A percentile compares a stretch with the other conserved stretches of the same genome.
These are phyloP conservation scores for Pseudogymnoascus sp. DNA, from an alignment of 2,329 filamentous ascomycete species.

Conservation along the genomic window DNA sequence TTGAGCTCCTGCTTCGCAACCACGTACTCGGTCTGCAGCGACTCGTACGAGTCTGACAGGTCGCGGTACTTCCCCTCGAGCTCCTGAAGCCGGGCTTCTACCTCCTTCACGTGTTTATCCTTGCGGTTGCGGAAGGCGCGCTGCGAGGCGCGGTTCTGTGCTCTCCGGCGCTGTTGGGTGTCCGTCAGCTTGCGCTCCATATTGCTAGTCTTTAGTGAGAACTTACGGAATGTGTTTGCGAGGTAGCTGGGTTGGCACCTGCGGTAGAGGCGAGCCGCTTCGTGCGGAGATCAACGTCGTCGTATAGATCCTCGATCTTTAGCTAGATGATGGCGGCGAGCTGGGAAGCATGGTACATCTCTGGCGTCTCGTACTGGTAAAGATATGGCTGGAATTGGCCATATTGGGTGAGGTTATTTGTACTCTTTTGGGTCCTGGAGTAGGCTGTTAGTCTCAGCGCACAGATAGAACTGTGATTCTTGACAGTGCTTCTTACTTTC, in stretches of 20 bases:
- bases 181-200: constrained; percentile 9
- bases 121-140: constrained; percentile 53
- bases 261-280: constrained; percentile 20
- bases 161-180: constrained; percentile 41
- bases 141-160: constrained; percentile 53
- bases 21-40: constrained; percentile 34
- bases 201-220: constrained; percentile 2
- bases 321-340: constrained; percentile 21
- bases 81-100: constrained; percentile 47
- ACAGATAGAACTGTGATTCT: too few species aligned
- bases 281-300: constrained; percentile 26
- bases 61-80: constrained; percentile 46
- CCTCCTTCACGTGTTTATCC: constrained; percentile 55
- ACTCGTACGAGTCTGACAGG: constrained; percentile 44
- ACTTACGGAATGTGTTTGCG: constrained; percentile 28
- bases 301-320: constrained; percentile 27
- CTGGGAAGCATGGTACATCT: constrained; percentile 15
- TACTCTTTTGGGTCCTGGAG: not conserved
- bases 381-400: not conserved
- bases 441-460: not conserved
- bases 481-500: not conserved
- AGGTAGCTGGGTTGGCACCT: constrained; percentile 24
- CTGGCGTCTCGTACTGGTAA: constrained; percentile 23
- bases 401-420: not conserved
- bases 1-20: constrained; percentile 26